Base-by-base conservation (phyloP, 108 stramenopile genomes). In the Aurantiochytrium sp. region DNA sequence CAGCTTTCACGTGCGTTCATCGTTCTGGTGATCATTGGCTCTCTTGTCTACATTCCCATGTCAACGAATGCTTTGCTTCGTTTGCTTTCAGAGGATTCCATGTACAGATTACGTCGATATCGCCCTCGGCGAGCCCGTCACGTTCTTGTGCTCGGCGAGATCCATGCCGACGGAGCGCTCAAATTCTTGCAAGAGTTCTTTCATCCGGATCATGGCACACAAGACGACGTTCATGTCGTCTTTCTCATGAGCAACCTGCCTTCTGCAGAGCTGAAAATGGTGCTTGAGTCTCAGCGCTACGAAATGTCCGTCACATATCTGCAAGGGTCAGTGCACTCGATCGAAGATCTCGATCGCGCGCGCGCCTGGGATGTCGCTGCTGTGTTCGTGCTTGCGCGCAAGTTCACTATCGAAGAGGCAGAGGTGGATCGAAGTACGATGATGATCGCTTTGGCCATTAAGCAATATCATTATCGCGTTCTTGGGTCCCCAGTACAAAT, bases 201-300 rank as follows among this genome's bases (percentile, higher is more conserved):
- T 28, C 73, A 83, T n/a, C 51, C 73, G n/a, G 73, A 83, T n/a
- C 73, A 83, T 83, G 73, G 73, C 0, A 53, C 23, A 18, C 44
- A 83, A 12, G 44, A 5, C 23, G 73, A 83, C 18, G 44, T 51
- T 25, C 73, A 83, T 2, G 73, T 83, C 8, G 73, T 83, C 21
- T 83, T 83, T n/a, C 28, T 83, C 21, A 83, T 83, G 73, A 4
- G 45, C 6, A 83, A 23, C 49, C 5, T 53, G 10, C 73, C 73
- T 23, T 83, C 73, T n/a, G 44, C n/a, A 51, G 73, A 83, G 73
- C 51, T 83, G 18, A 83, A 53, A 44, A 1, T 23, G 21, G 73
- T 83, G 73, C 44, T 83, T 23, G 73, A 83, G 28, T 83, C 73
- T 10, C 73, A 83, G 73, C 73, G 73, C 73, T 83, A 83, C 28